These are phyloP conservation scores for Aspergillus fumigatiaffinis DNA, from an alignment of 2,329 filamentous ascomycete species.

Conservation along the genomic window DNA sequence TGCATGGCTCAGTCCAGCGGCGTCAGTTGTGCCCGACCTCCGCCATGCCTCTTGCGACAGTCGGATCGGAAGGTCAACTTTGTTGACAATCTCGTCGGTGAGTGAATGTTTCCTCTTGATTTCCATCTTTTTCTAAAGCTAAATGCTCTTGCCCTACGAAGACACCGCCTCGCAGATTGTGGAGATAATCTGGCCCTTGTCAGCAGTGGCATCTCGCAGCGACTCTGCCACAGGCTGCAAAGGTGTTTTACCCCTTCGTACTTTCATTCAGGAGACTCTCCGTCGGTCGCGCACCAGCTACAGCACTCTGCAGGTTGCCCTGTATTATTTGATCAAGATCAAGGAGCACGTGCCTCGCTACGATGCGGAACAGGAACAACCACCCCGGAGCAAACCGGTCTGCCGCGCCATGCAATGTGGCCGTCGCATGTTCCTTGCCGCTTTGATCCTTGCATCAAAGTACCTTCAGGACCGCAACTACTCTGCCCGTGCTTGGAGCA, in stretches of 20 bases:
- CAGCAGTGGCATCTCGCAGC: constrained; percentile 71
- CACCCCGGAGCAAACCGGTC: constrained; percentile 66
- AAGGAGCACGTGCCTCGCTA: constrained; percentile 80
- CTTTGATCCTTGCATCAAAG: constrained; percentile 93
- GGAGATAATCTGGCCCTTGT: constrained; percentile 93
- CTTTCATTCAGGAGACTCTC: constrained; percentile 96
- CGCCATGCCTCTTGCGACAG: constrained; percentile 77
- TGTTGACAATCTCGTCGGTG: constrained; percentile 96
- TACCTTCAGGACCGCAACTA: constrained; percentile 98
- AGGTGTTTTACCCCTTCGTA: constrained; percentile 81
- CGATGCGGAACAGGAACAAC: constrained; percentile 77
- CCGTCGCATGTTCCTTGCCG: constrained; percentile 93
- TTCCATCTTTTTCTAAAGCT: constrained; percentile 18
- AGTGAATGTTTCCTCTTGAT: constrained; percentile 47
- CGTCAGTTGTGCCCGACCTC: constrained; percentile 53
- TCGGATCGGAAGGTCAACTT: constrained; percentile 90
- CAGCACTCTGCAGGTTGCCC: constrained; percentile 90
- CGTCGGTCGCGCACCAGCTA: constrained; percentile 94
- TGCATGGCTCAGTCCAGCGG: constrained; percentile 50
- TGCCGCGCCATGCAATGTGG: constrained; percentile 87
- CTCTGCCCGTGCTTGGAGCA: constrained; percentile 96
- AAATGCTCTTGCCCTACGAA: constrained; percentile 40
- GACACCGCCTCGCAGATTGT: constrained; percentile 97
- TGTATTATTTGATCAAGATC: constrained; percentile 94
- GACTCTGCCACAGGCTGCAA: constrained; percentile 63